These are phyloP conservation scores for Oryza glaberrima DNA, from an alignment of 176 grass and related monocot genomes.

Conservation along the genomic window DNA sequence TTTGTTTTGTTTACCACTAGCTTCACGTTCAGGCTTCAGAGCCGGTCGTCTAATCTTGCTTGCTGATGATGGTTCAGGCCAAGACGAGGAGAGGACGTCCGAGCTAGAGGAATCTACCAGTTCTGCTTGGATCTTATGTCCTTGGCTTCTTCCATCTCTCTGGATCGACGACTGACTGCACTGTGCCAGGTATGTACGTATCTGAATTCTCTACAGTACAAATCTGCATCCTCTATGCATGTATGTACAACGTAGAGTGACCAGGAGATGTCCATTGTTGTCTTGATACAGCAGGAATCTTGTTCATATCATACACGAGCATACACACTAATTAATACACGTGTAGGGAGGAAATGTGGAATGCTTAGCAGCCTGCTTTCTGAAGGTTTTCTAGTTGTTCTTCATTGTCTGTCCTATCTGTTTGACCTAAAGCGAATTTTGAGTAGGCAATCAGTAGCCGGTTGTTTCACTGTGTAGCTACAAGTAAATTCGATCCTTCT, in stretches of 20 bases:
- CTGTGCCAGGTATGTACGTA: slow-evolving; percentile 30
- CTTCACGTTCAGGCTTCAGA: slow-evolving; percentile 45
- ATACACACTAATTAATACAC: not conserved
- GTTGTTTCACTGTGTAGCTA: slow-evolving; percentile 30
- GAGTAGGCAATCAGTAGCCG: not conserved
- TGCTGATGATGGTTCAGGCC: slow-evolving; percentile 25
- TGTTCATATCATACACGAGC: slow-evolving; percentile 30
- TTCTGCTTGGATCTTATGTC: slow-evolving; percentile 49
- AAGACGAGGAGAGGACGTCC: slow-evolving; percentile 1
- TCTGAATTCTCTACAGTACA: slow-evolving; percentile 1
- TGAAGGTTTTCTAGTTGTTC: not conserved
- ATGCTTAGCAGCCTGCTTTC: not conserved
- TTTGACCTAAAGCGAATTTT: slow-evolving; percentile 11
- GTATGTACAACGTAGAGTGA: slow-evolving; percentile 17
- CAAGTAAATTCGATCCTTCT: slow-evolving; percentile 42
- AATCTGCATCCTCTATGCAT: not conserved
- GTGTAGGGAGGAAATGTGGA: not conserved
- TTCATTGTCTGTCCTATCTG: not conserved
- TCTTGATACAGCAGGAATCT: slow-evolving; percentile 26
- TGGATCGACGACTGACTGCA: slow-evolving; percentile 27
- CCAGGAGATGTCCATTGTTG: slow-evolving; percentile 6
- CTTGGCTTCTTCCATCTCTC: slow-evolving; percentile 18
- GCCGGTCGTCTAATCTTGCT: slow-evolving; percentile 18
- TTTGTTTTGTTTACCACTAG: slow-evolving; percentile 34
- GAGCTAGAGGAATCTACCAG: slow-evolving; percentile 40